Base-by-base conservation (phyloP, 106 monocot species). In the Hemerocallis citrina region DNA sequence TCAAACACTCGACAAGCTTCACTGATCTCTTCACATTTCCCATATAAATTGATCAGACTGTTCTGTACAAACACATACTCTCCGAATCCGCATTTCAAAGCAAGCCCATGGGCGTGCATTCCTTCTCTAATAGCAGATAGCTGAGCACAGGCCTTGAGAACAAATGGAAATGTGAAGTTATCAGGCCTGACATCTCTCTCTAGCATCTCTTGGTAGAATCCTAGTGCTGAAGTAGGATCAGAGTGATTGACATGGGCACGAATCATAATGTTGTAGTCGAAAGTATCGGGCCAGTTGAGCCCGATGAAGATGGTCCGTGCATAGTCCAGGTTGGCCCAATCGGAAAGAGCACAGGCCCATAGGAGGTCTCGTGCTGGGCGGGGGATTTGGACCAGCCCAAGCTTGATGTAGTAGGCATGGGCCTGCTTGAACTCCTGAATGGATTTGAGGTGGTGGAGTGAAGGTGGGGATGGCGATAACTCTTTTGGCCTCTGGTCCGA, bases 1-100 rank as follows among this genome's bases (percentile, higher is more conserved):
- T 84, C 73, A 47, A 92, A 92, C 16, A 78, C 71, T n/a, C 9
- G 59, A 37, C 59, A 36, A 12, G 84, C 68, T 4, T 31, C 34
- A 10, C 72, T 60, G n/a, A 83, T 63, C 23, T 75, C 70, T 2
- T 75, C 59, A 36, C 87, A 84, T 62, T 80, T 87, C 9, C 87
- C 83, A 78, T 92, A 92, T 60, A 92, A 63, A 65, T 69, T 88
- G 43, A 92, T 81, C 72, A 92, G 39, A 42, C 84, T 74, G 55
- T 88, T 92, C 65, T 79, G 75, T 29, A 79, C 68, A 37, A 68
- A 76, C 5, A 64, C 63, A 67, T 85, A 81, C n/a, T 2, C 33
- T 15, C 52, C 64, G 10, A 76, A 73, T 44, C 81, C 93, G 29
- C 66, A 63, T 61, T 93, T 93, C 12, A 41, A 22, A 0, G 27